phyloP scores from a whole-genome alignment of 257 asterid species.

The Jacaranda copaia region DNA sequence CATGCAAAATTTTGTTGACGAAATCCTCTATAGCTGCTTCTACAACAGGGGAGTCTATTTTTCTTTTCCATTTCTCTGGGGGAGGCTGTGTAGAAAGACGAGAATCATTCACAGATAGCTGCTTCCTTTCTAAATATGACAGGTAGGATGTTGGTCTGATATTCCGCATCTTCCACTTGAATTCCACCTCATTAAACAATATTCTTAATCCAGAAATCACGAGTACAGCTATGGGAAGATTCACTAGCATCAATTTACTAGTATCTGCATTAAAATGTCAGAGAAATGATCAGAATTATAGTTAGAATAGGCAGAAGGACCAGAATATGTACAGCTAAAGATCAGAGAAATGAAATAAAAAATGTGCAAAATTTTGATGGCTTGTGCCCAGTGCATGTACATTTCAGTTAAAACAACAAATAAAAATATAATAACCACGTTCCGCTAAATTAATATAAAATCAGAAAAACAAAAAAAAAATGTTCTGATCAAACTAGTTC shows the following conservation, averaged over 20 bases:
- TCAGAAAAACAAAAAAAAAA: too few relatives aligned
- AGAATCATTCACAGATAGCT: constrained; percentile 67
- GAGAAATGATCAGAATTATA: background rate
- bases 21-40: constrained; percentile 88
- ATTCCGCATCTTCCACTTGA: constrained; percentile 67
- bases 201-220: constrained; percentile 76
- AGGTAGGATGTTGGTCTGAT: constrained; percentile 57
- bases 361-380: background rate
- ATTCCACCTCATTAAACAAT: constrained; percentile 79
- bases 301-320: constrained; percentile 10
- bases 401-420: background rate
- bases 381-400: background rate
- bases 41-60: constrained; percentile 77
- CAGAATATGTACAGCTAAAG: constrained; percentile 3
- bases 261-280: constrained; percentile 64
- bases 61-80: constrained; percentile 81
- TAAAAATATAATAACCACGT: background rate
- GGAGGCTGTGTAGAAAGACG: constrained; percentile 57
- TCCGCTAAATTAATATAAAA: too few relatives aligned
- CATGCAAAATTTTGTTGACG: constrained; percentile 71
- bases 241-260: constrained; percentile 91
- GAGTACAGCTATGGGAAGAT: constrained; percentile 77
- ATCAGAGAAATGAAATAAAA: constrained; percentile 14
- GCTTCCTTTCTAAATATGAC: constrained; percentile 81
- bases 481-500: background rate